Base-by-base conservation (phyloP, 2,329 filamentous ascomycete species). In the Sclerotinia trifoliorum region DNA sequence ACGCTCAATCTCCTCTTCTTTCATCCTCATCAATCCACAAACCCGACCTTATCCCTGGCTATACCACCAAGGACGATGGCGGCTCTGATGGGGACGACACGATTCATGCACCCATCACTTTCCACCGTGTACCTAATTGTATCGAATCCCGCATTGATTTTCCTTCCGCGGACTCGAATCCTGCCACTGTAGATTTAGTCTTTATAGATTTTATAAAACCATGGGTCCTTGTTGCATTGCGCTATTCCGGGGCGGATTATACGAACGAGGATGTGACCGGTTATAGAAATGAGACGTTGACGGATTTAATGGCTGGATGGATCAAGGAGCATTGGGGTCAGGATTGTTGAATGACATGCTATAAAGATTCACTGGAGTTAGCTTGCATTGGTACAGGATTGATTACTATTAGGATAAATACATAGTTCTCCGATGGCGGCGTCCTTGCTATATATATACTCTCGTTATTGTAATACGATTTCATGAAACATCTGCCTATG, bases 131-230 rank as follows among this genome's bases (percentile, higher is more conserved):
- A 6, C 94, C 95, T 8, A 97, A 97, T 78, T 92, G 89, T 77
- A 86, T 99, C 68, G 90, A 94, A 77, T 82, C 90, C 0, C 80
- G 86, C 68, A 84, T 90, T 73, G 82, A 79, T 1, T 91, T 96
- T 74, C 84, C 88, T 1, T 70, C 76, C 0, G 74, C 79, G 13
- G n/a, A 11, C 24, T 76, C 77, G 7, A 81, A 86, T 21, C 91
- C 92, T 0, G 86, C 90, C 65, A 89, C 80, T 0, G 93, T 99
- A 0, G 94, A 98, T 78, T 78, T 99, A 10, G 88, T 97, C 19
- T 99, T 96, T 77, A 86, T 96, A 68, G 93, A 96, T 77, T 99
- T 97, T 78, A 88, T 98, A 48, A 86, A 95, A 79, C 88, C 88
- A 13, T 96, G 91, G 85, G 81, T 98, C 51, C 79, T 96, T 24